Conservation (phyloP, 495 filamentous ascomycete species). For the Coniosporium apollinis region DNA sequence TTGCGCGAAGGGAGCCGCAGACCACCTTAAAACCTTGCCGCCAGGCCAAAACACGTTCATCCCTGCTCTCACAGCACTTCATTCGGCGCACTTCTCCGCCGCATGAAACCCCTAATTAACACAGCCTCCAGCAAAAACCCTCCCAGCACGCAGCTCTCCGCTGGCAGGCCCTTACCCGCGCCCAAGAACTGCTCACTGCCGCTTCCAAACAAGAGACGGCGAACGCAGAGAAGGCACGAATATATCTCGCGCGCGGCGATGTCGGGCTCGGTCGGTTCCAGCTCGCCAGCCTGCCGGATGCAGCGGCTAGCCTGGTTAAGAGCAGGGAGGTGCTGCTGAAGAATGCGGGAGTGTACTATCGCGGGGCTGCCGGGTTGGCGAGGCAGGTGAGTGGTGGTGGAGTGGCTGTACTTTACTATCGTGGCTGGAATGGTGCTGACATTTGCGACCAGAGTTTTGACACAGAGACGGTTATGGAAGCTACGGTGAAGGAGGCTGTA, state of each 20-base stretch:
- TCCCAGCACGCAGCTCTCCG: conserved; percentile 1
- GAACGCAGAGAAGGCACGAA: background rate
- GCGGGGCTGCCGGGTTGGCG: conserved; percentile 7
- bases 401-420: too few species aligned
- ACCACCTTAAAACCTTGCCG: conserved; percentile 4
- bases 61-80: background rate
- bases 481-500: too few species aligned
- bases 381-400: background rate
- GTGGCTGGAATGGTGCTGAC: too few species aligned
- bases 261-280: conserved; percentile 10
- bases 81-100: background rate
- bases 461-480: too few species aligned
- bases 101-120: conserved; percentile 1
- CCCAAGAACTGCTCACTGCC: conserved; percentile 8
- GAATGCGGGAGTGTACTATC: conserved; percentile 13
- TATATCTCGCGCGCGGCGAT: conserved; percentile 7
- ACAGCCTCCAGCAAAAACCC: background rate
- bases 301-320: background rate
- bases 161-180: conserved; percentile 9
- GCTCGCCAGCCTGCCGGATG: conserved; percentile 1
- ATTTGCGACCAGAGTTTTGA: too few species aligned
- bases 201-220: conserved; percentile 4
- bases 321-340: conserved; percentile 3
- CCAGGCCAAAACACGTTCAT: conserved; percentile 8
- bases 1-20: background rate